Conservation (phyloP, 2,329 filamentous ascomycete species). For the Aureobasidium lini region DNA sequence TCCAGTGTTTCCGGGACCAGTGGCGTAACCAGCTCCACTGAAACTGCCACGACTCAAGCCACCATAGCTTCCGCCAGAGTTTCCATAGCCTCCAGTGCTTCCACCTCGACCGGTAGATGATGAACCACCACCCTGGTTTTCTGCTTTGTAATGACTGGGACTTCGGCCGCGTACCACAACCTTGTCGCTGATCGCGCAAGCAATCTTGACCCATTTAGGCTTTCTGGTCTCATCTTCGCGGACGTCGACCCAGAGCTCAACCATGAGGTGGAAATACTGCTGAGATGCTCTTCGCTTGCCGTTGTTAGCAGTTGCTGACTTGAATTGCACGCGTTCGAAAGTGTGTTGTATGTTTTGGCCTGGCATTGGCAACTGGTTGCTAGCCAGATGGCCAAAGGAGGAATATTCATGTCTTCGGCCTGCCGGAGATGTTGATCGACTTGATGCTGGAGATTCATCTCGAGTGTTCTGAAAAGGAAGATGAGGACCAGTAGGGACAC, state of each 20-base stretch:
- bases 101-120: constrained; percentile 49
- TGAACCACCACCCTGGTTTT: constrained; percentile 52
- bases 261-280: constrained; percentile 85
- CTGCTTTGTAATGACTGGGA: constrained; percentile 55
- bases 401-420: constrained; percentile 10
- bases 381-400: constrained; percentile 7
- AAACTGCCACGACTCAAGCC: constrained; percentile 22
- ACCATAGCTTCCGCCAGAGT: constrained; percentile 21
- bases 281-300: constrained; percentile 84
- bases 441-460: constrained; percentile 15
- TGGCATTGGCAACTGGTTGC: constrained; percentile 18
- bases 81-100: constrained; percentile 41
- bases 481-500: constrained; percentile 30
- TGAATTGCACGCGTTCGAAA: constrained; percentile 91
- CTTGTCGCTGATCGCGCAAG: constrained; percentile 64
- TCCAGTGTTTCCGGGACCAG: constrained; percentile 18
- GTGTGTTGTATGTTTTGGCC: constrained; percentile 43
- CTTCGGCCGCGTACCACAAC: constrained; percentile 84
- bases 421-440: neutral
- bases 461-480: constrained; percentile 34
- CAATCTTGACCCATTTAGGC: constrained; percentile 61
- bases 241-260: constrained; percentile 71
- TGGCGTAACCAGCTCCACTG: constrained; percentile 11
- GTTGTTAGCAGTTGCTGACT: constrained; percentile 88
- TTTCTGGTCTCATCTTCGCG: constrained; percentile 36